Base-by-base conservation (phyloP, 208 protist genomes). In the Blechomonas ayalai region DNA sequence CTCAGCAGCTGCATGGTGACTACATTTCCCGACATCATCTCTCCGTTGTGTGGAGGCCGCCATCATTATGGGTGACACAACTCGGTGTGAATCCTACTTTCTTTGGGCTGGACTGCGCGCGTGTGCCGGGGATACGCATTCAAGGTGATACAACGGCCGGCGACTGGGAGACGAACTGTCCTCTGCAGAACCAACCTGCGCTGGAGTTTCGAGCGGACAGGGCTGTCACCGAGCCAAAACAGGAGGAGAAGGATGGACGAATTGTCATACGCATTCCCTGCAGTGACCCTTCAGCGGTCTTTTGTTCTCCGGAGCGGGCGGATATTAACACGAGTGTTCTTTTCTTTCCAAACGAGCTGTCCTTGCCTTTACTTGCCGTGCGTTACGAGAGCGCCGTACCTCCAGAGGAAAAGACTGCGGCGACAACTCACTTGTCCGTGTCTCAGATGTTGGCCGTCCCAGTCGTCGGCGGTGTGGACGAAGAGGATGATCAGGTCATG, bases 21-120 rank as follows among this genome's bases (percentile, higher is more conserved):
- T 91, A 91, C 45, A 54, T 67, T 27, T 87, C 82, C 5, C 62
- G 73, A 10, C 59, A 74, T n/a, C 82, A 91, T 25, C 29, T 91
- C 1, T 51, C 28, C 5, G 33, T 87, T 3, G 27, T 74, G 18
- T 82, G 53, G 62, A 43, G 59, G 22, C 52, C 61, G 3, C 48
- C 66, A 18, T 46, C 54, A 20, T 59, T 90, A 6, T 62, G 43
- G 43, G 32, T 81, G 0, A 18, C 24, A 8, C 73, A 81, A 23
- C 6, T 52, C 9, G 82, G 82, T 20, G 77, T 71, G 45, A 90
- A 90, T 44, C 77, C 82, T 0, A 78, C 77, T 10, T 84, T 90
- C 48, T 45, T 68, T 4, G 64, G 73, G 5, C 4, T 34, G 3
- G 27, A 35, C 1, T 79, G 66, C 33, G 41, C 40, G 3, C 10